Base-by-base conservation (phyloP, 1,139 yeast species). In the Suhomyces taliae region DNA sequence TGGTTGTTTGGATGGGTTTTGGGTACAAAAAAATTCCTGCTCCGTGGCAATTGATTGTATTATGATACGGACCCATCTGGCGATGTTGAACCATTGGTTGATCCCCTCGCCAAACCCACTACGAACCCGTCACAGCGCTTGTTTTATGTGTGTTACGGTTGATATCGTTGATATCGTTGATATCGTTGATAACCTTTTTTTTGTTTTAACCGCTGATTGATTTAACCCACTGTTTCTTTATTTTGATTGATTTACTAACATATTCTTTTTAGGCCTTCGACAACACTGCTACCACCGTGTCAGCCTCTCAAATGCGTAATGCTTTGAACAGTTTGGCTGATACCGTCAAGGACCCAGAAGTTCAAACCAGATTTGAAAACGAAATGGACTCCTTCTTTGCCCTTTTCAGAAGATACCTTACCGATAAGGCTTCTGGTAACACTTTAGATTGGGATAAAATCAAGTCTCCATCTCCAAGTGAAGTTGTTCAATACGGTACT, bases 291-390 rank as follows among this genome's bases (percentile, higher is more conserved):
- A 90, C 97, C 52, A 90, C 90, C 53, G 95, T 90, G 52, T 96
- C 99, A 33, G 98, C 99, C 8, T 87, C 96, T 52, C 97, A 91
- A 68, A 93, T 93, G 98, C 85, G 98, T 64, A 93, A 93, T 66
- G 95, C 96, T 3, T 81, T 93, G 72, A 93, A 93, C 79, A 82
- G 80, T 66, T 76, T 93, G 65, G 87, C 93, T 43, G 98, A 91
- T 67, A 79, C 93, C 26, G 89, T 89, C 46, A 77, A 67, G 36
- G 81, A 86, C 60, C 71, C 78, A 32, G 79, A 76, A 37, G 67
- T 70, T 51, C 86, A 83, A 67, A 60, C 64, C 53, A 78, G 80
- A 61, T 90, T 93, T 63, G 97, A 93, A 69, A 80, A 78, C 58
- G 96, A 93, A 72, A 86, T 93, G 96, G 99, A 93, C 71, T 84